These are phyloP conservation scores for Sclerotinia trifoliorum DNA, from an alignment of 2,329 filamentous ascomycete genomes.

Conservation along the genomic window DNA sequence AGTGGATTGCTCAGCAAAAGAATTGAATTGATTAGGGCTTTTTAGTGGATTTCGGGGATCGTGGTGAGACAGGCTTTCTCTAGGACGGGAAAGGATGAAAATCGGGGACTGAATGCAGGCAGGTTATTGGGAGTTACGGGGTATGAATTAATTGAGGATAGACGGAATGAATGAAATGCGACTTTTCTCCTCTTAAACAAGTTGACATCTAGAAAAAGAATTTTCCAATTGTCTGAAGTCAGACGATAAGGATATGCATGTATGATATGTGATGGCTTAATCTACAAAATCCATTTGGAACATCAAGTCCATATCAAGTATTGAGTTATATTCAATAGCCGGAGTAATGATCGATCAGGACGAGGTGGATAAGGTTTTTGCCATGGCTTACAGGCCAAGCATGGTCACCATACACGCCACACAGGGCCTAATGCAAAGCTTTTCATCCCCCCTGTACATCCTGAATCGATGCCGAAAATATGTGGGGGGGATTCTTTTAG, in stretches of 20 bases:
- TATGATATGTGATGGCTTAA: not conserved
- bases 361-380: not conserved
- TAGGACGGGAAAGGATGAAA: not conserved
- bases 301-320: too few species aligned
- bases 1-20: constrained; percentile 23
- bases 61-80: not conserved
- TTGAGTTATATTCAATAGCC: too few species aligned
- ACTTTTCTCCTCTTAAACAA: not conserved
- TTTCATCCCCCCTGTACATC: not conserved
- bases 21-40: not conserved
- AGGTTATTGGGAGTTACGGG: too few species aligned
- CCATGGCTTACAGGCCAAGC: not conserved
- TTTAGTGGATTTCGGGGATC: not conserved
- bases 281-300: not conserved
- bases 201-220: not conserved
- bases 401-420: not conserved
- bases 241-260: not conserved
- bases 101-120: too few species aligned
- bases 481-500: not conserved
- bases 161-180: not conserved
- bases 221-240: not conserved
- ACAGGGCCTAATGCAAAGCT: constrained; percentile 1
- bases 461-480: not conserved
- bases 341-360: too few species aligned
- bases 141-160: not conserved